Evolutionary conservation across 352 stramenopile species (phyloP), one percentile per base, ranked within the genome.

Genomic region (Saprolegnia diclina): DNA sequence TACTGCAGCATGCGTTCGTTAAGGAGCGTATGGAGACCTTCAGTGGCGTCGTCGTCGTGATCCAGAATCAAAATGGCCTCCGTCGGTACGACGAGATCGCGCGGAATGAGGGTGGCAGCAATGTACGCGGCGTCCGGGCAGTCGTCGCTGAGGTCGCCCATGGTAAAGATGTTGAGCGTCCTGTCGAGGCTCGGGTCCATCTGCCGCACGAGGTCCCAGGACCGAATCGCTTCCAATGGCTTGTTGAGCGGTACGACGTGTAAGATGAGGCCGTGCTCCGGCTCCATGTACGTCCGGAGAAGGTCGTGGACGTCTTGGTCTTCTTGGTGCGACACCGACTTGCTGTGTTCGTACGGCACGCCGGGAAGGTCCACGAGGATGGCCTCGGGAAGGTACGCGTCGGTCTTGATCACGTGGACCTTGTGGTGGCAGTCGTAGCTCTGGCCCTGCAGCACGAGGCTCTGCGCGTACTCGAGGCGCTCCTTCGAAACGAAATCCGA

Each of bases 221-320:
- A 26, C 10, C 35, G n/a, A 13, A 66, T 40, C 19, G 22, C 29
- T 22, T 66, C 59, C 13, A 21, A n/a, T 14, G 32, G 24, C 32
- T 66, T 44, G 59, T 66, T 66, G 21, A 66, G 19, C 1, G 59
- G 59, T 6, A 66, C 32, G 19, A 66, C 59, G 32, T 66, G 59
- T 3, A 53, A 21, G 24, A 66, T 53, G 21, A 66, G 45, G 5
- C 24, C 45, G 19, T 21, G 19, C 16, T 66, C 59, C 5, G 24
- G 32, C 22, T 29, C 59, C 19, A 66, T 54, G 45, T 53, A 45
- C 32, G 32, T 56, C n/a, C 24, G 18, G 14, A 66, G 16, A 7
- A 66, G 40, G 24, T 24, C 40, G 10, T 13, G 22, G 3, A 66
- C 11, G 35, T 59, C 59, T 4, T 10, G 4, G 10, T 66, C 59